Percentiles rank a stretch among this genome's conserved stretches.
Conservation (phyloP, 225 moss, liverwort and hornwort species). For the Anthoceros angustus region DNA sequence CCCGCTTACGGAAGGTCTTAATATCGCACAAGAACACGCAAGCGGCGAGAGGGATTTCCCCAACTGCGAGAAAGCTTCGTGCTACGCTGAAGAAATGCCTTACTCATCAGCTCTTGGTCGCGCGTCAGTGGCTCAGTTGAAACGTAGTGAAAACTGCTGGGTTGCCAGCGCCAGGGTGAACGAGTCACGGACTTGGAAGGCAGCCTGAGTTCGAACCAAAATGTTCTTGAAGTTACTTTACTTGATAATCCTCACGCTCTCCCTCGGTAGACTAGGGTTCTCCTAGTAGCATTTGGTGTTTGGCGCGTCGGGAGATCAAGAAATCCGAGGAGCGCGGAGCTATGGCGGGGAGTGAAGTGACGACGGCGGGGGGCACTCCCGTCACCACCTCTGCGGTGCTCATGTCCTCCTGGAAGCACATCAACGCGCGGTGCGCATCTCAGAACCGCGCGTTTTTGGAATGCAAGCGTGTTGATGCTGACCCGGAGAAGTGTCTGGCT, state of each 20-base stretch:
- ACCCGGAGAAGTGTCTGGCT: constrained; percentile 73
- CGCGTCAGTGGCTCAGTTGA: too few species aligned
- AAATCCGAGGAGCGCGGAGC: neutral
- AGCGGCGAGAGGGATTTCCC: neutral
- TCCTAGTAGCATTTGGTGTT: too few species aligned
- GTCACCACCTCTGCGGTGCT: constrained; percentile 79
- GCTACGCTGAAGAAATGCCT: neutral
- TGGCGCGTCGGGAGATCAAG: too few species aligned
- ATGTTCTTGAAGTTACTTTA: too few species aligned
- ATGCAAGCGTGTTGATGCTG: constrained; percentile 69
- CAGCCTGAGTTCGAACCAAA: too few species aligned
- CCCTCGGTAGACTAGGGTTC: too few species aligned
- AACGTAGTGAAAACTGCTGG: too few species aligned
- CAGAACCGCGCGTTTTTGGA: constrained; percentile 79
- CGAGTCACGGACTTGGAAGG: too few species aligned
- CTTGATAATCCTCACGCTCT: too few species aligned
- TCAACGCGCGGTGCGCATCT: constrained; percentile 55
- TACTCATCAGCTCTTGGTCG: neutral
- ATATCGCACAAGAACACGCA: neutral
- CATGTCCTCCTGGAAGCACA: constrained; percentile 76
- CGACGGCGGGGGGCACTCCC: constrained; percentile 21
- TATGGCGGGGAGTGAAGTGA: constrained; percentile 2
- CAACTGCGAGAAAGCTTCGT: neutral
- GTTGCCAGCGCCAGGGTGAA: too few species aligned
- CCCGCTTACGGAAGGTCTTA: neutral